Base-by-base conservation (phyloP, 2,329 filamentous ascomycete genomes). In the Trichoderma simmonsii region DNA sequence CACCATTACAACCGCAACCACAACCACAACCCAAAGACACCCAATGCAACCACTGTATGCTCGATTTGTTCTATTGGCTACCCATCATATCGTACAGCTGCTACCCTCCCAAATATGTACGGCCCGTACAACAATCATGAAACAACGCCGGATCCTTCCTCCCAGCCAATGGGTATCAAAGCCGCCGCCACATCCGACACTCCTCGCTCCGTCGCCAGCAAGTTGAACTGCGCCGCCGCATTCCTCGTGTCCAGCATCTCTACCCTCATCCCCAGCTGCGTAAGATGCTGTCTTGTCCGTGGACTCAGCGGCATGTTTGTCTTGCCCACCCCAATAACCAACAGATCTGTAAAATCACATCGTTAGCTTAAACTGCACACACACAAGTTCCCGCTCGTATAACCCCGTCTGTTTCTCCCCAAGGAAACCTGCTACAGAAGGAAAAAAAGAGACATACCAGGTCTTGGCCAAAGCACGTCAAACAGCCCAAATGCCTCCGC, bases 231-330 rank as follows among this genome's bases (percentile, higher is more conserved):
- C 39, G 95, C 92, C 1, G 95, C 93, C 9, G 96, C 96, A 82
- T 98, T 98, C 74, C 94, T 87, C 36, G 96, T 98, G 82, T 98
- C 96, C 78, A 95, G 88, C 4, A 98, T 87, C 78, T 99, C 96
- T 6, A 98, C 86, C 71, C 93, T 87, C 76, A 98, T 92, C 0
- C 96, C 96, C 56, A 98, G 82, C 34, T 88, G 87, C 73, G 91
- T 92, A 71, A 99, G 89, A 76, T 90, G 86, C 72, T 86, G 86
- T 76, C 92, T 90, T 57, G 93, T 93, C 76, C 90, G 86, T 1
- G 93, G 92, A 71, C 92, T 93, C 8, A 98, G 82, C 0, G 94
- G 94, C 64, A 90, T 84, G 65, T 96, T 93, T 24, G 87, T 86
- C 24, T 88, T 89, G 0, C 96, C 96, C 4, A 96, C 88, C 1